Base-by-base conservation (phyloP, 352 stramenopile genomes). In the Phytophthora constricta region DNA sequence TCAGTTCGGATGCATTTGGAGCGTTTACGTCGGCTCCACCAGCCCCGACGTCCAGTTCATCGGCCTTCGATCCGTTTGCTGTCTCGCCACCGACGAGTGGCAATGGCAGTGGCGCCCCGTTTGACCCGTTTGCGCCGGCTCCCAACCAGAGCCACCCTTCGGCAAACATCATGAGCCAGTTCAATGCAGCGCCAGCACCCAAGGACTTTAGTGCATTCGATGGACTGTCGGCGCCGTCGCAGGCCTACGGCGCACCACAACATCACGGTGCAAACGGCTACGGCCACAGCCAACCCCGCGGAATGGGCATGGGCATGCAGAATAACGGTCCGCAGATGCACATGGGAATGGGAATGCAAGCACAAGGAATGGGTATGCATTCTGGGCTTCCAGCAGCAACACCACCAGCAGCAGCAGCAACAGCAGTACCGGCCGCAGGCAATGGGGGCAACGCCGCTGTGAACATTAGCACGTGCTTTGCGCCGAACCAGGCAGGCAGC, bases 161-260 rank as follows among this genome's bases (percentile, higher is more conserved):
- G 3, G 13, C 63, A 50, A 70, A 49, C 58, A 60, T 56, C 57
- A 72, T 68, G 68, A 66, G 58, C 31, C 58, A 72, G 43, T 76
- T 70, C 20, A 52, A 73, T 41, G 62, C 72, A 41, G 41, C 64
- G 14, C 63, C 63, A 3, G 66, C 66, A 28, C 62, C 58, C 8
- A 70, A 67, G 37, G 85, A 91, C 61, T 92, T 91, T 42, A 87
- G 70, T 34, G 84, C 76, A 4, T 92, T 92, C 26, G 84, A 92
- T 47, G 64, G 65, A 41, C 61, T 92, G 25, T 59, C 73, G 16
- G 62, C 58, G 5, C 77, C 80, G 13, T 69, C 66, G n/a, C 47
- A 66, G 42, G 57, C 61, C 8, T 69, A 72, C 19, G 57, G 61
- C 19, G 39, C 28, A 46, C 31, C 65, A 46, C 65, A 49, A 53